These are phyloP conservation scores for Ogataea polymorpha DNA, from an alignment of 805 yeast species.

Conservation along the genomic window DNA sequence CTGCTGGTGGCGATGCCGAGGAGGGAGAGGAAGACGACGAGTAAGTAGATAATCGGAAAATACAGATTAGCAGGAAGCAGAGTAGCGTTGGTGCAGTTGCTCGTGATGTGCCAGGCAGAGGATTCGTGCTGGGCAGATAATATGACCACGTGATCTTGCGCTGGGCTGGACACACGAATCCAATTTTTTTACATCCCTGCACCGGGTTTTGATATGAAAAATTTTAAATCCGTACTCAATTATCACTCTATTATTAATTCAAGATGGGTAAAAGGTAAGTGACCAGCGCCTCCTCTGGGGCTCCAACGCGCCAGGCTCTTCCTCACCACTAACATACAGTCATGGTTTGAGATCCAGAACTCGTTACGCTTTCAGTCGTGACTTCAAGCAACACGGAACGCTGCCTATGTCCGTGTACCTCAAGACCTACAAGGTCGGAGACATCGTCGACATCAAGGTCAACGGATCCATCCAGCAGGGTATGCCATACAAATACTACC, in stretches of 20 bases:
- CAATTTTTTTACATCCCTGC: slow-evolving; percentile 6
- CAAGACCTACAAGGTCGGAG: slow-evolving; percentile 98
- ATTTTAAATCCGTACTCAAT: slow-evolving; percentile 5
- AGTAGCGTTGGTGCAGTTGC: neutral
- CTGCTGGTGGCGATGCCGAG: slow-evolving; percentile 64
- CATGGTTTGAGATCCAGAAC: slow-evolving; percentile 99
- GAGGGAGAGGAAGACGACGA: slow-evolving; percentile 44
- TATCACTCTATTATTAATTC: slow-evolving; percentile 21
- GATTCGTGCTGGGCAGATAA: too few species aligned
- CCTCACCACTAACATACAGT: slow-evolving; percentile 36
- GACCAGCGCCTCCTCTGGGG: slow-evolving; percentile 72
- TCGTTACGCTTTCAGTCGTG: slow-evolving; percentile 99
- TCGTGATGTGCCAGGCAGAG: neutral
- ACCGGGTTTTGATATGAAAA: slow-evolving; percentile 6
- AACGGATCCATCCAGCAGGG: slow-evolving; percentile 99
- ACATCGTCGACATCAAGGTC: slow-evolving; percentile 98
- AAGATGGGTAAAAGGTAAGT: slow-evolving; percentile 53
- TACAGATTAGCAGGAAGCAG: neutral
- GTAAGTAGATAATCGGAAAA: slow-evolving; percentile 37
- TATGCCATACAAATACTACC: slow-evolving; percentile 99
- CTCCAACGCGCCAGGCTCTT: slow-evolving; percentile 52
- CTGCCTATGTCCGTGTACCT: slow-evolving; percentile 94
- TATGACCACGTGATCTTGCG: slow-evolving; percentile 10
- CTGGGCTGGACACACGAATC: slow-evolving; percentile 1
- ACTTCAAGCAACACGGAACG: slow-evolving; percentile 96